Evolutionary conservation across 2,329 filamentous ascomycete species (phyloP), one percentile per base, ranked within the genome.

Genomic region (Rutstroemia sp.): DNA sequence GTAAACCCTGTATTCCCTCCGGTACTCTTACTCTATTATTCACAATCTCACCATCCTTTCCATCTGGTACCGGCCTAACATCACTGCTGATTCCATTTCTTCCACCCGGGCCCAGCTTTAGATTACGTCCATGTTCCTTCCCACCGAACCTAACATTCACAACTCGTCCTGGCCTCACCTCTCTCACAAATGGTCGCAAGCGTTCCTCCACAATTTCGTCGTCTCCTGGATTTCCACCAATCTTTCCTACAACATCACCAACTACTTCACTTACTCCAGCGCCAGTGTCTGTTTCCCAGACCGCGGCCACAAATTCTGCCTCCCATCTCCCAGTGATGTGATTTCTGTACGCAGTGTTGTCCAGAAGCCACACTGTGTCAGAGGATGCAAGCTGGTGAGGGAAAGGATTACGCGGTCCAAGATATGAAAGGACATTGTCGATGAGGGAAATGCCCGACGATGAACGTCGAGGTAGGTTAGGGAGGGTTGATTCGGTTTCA

Each of bases 301-400:
- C 88, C 46, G 88, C 89, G 2, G 87, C 83, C 0, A 95, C 84
- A 60, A 92, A 91, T 68, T 96, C 89, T 25, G 87, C 87, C 66
- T 88, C 78, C 90, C 91, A 96, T 52, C 68, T 70, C 53, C 72
- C 73, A 2, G 72, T 70, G 57, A 70, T 65, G 17, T 73, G 66
- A 47, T 75, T 72, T 58, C 82, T 81, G 69, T 87, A 92, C 4
- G 91, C 92, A 2, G 88, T 92, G 67, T 94, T 96, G 74, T 97
- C 91, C 48, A 96, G 76, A 7, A 96, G 75, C 92, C 92, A 96
- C 42, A 96, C 84, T 14, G 81, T 83, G 69, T 96, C 87, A 41
- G 65, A 64, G 6, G 57, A 75, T 54, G 83, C 79, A 48, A 89
- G 80, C 37, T 77, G 73, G 47, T 78, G 78, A 0, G 80, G 76